Conservation (phyloP, 495 filamentous ascomycete species). For the Aspergillus sclerotioniger region DNA sequence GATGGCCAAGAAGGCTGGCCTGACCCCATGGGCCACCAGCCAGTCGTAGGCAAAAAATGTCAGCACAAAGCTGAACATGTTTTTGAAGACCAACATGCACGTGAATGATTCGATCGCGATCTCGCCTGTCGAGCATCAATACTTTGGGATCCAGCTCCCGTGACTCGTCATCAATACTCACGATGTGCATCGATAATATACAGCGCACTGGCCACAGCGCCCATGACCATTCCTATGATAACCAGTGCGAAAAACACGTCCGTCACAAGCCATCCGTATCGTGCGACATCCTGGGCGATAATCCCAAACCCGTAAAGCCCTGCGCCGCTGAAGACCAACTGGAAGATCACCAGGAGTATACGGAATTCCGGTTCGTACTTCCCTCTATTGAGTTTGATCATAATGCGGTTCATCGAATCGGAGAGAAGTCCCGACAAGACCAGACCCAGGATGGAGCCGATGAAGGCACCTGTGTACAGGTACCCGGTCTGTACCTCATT, state of each 20-base stretch:
- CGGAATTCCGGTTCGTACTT: conserved; percentile 92
- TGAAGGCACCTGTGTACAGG: conserved; percentile 81
- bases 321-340: conserved; percentile 71
- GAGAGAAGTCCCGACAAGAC: conserved; percentile 67
- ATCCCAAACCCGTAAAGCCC: conserved; percentile 84
- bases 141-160: no score
- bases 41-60: conserved; percentile 82
- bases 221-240: conserved; percentile 86
- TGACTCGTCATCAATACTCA: conserved; percentile 39
- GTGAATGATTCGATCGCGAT: conserved; percentile 91
- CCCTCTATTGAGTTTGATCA: conserved; percentile 74
- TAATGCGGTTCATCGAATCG: conserved; percentile 65
- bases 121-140: conserved; percentile 50
- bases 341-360: conserved; percentile 75
- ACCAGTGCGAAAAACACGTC: conserved; percentile 75
- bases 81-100: conserved; percentile 87
- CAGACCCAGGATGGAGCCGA: conserved; percentile 79
- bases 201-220: conserved; percentile 79
- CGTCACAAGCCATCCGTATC: conserved; percentile 70
- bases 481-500: conserved; percentile 81
- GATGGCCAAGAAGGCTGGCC: conserved; percentile 65
- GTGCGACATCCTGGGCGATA: conserved; percentile 54
- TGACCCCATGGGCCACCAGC: conserved; percentile 60
- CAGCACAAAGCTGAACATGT: conserved; percentile 83
- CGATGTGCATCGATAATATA: conserved; percentile 95